Evolutionary conservation across 768 basidiomycete species (phyloP), one percentile per base, ranked within the genome.

Genomic region (Amanita thiersii): DNA sequence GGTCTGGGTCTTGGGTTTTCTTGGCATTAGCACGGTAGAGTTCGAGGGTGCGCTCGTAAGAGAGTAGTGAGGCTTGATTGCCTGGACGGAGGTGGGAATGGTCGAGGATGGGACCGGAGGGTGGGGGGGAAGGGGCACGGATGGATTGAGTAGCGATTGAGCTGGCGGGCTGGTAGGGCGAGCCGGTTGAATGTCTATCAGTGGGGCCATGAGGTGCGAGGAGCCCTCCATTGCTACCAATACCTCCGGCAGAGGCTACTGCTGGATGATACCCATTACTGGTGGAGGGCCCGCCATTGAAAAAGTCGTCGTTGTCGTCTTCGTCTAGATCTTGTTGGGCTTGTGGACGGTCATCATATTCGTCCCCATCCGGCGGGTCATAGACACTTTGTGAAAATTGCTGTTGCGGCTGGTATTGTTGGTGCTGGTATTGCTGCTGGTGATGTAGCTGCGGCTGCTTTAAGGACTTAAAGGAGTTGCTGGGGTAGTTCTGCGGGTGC

Each of bases 1-100:
- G 68, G 54, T 97, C 90, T 0, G 94, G 93, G 60, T 98, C 91
- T 65, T 96, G 91, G 0, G 93, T 96, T 67, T 98, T 98, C 68
- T 94, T 96, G 23, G 94, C 96, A 61, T 99, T 99, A 32, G 84
- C 80, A 35, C 96, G 86, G 68, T 99, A 99, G 47, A 96, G 80
- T 61, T 97, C 92, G 46, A 99, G 80, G 2, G 96, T 98, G 45
- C 87, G 87, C 62, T 93, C 91, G 60, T 97, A 87, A 0, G 90
- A 92, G 50, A 97, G 81, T 9, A 98, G 77, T 4, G 91, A 80
- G 3, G 93, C 96, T 52, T 91, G 81, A 35, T 86, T 87, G 23
- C 96, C 96, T 12, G 92, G 92, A 9, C 85, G 80, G 29, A 96
- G 77, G 62, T 97, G 92, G 29, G 91, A 89, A 51, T 90, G 88